Conservation (phyloP, 352 stramenopile species). For the Globisporangium irregulare region DNA sequence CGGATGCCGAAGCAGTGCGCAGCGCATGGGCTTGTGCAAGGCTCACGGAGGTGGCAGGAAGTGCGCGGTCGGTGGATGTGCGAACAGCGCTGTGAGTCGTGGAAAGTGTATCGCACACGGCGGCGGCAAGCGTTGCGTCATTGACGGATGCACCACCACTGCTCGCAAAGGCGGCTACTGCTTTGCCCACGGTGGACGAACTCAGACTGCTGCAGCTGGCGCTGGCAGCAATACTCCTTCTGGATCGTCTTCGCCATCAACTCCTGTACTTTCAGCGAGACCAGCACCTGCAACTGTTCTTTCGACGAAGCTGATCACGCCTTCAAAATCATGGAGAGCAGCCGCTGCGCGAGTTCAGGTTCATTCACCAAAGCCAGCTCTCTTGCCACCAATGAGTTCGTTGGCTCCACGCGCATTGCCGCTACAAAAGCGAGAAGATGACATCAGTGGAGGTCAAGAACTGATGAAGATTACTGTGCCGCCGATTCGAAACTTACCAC, state of each 20-base stretch:
- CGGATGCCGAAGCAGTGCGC: constrained; percentile 69
- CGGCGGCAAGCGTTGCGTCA: constrained; percentile 75
- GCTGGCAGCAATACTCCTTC: constrained; percentile 14
- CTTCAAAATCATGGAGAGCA: constrained; percentile 16
- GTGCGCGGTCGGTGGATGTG: constrained; percentile 58
- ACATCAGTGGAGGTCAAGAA: not conserved
- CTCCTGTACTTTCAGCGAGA: not conserved
- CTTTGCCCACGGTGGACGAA: constrained; percentile 73
- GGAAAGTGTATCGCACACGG: constrained; percentile 84
- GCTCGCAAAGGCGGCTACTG: constrained; percentile 78
- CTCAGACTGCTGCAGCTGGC: not conserved
- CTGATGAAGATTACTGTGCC: constrained; percentile 3
- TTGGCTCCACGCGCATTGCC: constrained; percentile 3
- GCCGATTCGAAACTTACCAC: constrained; percentile 15
- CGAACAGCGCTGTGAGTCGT: constrained; percentile 79
- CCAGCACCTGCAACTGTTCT: not conserved
- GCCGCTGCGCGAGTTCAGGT: constrained; percentile 4
- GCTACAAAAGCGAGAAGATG: constrained; percentile 6
- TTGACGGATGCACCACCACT: constrained; percentile 71
- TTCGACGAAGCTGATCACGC: constrained; percentile 6
- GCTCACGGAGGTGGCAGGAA: constrained; percentile 80
- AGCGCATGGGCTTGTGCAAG: constrained; percentile 83
- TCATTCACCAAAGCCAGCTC: constrained; percentile 10
- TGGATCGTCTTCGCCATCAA: not conserved
- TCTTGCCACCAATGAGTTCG: constrained; percentile 15